Percentiles rank a stretch among this genome's conserved stretches.
Conservation (phyloP, 2,329 filamentous ascomycete species). For the Aspergillus unguis region DNA sequence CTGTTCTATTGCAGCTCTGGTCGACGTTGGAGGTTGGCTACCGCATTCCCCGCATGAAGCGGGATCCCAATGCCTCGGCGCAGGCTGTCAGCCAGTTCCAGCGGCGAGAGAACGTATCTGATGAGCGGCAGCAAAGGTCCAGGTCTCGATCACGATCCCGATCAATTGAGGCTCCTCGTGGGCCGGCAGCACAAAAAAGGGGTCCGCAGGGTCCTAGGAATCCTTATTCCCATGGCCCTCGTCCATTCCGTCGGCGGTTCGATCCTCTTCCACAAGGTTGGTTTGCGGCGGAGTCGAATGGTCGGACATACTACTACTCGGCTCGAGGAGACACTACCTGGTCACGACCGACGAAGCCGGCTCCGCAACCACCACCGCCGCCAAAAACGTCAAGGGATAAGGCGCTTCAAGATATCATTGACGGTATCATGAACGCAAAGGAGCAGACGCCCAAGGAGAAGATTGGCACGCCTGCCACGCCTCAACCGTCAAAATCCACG, state of each 20-base stretch:
- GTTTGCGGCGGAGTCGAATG: conserved; percentile 73
- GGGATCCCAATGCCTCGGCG: conserved; percentile 62
- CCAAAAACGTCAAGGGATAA: conserved; percentile 71
- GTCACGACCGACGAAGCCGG: conserved; percentile 69
- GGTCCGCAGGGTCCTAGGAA: conserved; percentile 58
- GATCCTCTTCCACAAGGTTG: conserved; percentile 74
- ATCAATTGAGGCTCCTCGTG: conserved; percentile 44
- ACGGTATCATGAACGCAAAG: conserved; percentile 73
- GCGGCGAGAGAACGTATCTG: conserved; percentile 51
- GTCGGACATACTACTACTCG: conserved; percentile 82
- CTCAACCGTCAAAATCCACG: conserved; percentile 56
- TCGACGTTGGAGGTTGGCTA: conserved; percentile 86
- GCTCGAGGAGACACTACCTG: conserved; percentile 75
- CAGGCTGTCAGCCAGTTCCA: conserved; percentile 63
- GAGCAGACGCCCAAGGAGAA: conserved; percentile 53
- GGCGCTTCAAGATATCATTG: conserved; percentile 77
- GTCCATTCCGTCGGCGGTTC: conserved; percentile 55
- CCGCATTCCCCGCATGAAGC: conserved; percentile 85
- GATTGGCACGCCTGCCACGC: conserved; percentile 60
- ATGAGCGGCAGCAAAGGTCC: conserved; percentile 50
- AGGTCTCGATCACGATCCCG: conserved; percentile 49
- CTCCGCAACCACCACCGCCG: conserved; percentile 58
- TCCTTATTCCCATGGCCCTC: conserved; percentile 55
- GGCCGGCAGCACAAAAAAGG: conserved; percentile 45
- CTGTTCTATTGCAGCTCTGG: conserved; percentile 76